Conservation (phyloP, 2,329 filamentous ascomycete species). For the Ceratocystis variospora region DNA sequence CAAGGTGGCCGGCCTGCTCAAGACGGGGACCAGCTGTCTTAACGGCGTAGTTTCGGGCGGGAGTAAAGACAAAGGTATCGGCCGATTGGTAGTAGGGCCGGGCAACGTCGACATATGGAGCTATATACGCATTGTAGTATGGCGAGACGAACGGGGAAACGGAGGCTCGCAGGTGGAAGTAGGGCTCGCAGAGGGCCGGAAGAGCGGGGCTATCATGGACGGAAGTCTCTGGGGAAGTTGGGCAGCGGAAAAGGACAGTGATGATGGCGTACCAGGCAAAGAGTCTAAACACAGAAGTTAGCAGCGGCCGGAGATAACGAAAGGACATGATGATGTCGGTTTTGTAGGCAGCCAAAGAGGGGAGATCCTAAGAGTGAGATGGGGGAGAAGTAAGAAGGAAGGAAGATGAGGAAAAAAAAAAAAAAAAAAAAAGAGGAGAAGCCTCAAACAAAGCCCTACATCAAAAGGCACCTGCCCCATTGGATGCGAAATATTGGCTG, state of each 20-base stretch:
- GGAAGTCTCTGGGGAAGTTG: conserved; percentile 38
- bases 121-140: conserved; percentile 74
- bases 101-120: conserved; percentile 63
- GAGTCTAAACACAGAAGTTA: conserved; percentile 38
- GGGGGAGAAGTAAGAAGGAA: neutral
- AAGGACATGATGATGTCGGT: neutral
- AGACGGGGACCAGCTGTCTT: conserved; percentile 65
- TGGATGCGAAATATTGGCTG: neutral
- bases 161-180: conserved; percentile 50
- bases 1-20: conserved; percentile 51
- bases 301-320: neutral
- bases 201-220: conserved; percentile 54
- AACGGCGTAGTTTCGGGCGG: conserved; percentile 51
- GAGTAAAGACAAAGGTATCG: conserved; percentile 52
- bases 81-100: conserved; percentile 59
- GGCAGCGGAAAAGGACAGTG: conserved; percentile 71
- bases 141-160: conserved; percentile 65
- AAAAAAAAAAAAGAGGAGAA: neutral
- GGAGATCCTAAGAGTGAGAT: neutral
- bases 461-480: neutral
- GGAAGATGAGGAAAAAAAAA: neutral
- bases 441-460: no score
- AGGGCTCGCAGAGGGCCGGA: conserved; percentile 70
- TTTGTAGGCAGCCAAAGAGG: neutral
- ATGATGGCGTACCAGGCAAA: conserved; percentile 75